These are phyloP conservation scores for Jatropha multifida DNA, from an alignment of 441 rosid species.

Conservation along the genomic window DNA sequence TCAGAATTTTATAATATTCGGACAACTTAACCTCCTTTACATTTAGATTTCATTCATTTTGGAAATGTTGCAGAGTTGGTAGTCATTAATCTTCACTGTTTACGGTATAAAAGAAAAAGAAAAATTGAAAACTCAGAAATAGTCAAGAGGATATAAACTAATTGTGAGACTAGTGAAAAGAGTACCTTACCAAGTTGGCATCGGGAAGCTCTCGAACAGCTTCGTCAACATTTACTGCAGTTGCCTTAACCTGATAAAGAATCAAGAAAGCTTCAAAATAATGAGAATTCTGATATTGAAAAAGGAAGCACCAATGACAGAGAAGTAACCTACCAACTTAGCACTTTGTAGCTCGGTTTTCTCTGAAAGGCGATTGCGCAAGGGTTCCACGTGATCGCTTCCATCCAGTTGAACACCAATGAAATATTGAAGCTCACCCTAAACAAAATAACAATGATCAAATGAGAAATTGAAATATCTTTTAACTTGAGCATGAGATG, in stretches of 20 bases:
- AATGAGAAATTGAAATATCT: slow-evolving; percentile 2
- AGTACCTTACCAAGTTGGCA: slow-evolving; percentile 92
- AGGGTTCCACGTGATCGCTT: slow-evolving; percentile 89
- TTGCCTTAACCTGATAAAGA: slow-evolving; percentile 70
- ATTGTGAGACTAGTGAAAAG: slow-evolving; percentile 32
- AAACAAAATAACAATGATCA: slow-evolving; percentile 14
- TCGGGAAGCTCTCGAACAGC: slow-evolving; percentile 98
- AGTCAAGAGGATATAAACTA: not conserved
- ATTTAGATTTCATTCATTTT: not conserved
- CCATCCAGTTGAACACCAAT: slow-evolving; percentile 99
- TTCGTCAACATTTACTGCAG: slow-evolving; percentile 92
- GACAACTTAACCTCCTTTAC: not conserved
- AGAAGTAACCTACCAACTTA: slow-evolving; percentile 54
- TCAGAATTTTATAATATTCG: not conserved
- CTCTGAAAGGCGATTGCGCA: slow-evolving; percentile 78
- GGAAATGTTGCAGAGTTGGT: not conserved
- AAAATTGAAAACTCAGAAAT: not conserved
- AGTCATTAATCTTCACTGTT: not conserved
- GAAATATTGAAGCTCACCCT: slow-evolving; percentile 99
- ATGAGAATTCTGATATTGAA: not conserved
- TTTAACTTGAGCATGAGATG: slow-evolving; percentile 11
- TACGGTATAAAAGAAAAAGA: not conserved
- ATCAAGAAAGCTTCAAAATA: not conserved
- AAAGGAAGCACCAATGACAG: slow-evolving; percentile 4
- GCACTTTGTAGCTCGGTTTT: slow-evolving; percentile 65